Evolutionary conservation across 768 basidiomycete genomes (phyloP), one percentile per base, ranked within the genome.

Genomic region (Collybia sordida): DNA sequence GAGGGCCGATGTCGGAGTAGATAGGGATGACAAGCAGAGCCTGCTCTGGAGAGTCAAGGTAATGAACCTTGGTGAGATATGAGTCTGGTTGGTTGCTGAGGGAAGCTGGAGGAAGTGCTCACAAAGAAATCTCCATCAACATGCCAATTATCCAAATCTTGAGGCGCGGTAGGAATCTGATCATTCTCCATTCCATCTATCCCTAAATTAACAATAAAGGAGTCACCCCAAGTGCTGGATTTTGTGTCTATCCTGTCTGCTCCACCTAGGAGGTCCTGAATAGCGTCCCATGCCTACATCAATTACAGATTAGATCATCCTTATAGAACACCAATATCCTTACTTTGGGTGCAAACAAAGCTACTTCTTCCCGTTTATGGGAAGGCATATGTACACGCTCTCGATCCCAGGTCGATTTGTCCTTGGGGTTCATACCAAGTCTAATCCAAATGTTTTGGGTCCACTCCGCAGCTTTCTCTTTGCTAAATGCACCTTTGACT

Each of bases 41-140:
- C 65, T 85, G 83, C 61, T 85, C 83, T 3, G 80, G 81, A 18
- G 82, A 85, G 59, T 85, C 83, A 45, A 86, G 75, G 59, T 74
- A 86, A 62, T 82, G 81, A 22, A 79, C 70, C 76, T 78, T 38
- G 6, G 11, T 17, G 17, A 21, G 12, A 12, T 12, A 50, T 24
- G 31, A 19, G 14, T 17, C 22, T 25, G 23, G 19, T n/a, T 38
- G 7, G 15, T 27, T 23, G 25, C 14, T 44, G 23, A 8, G 40
- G 17, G 8, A 19, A 21, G 8, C 18, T 19, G 31, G 14, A 14
- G 9, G 4, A 31, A 52, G 6, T 8, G 55, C 72, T 51, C 56
- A 74, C 72, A 61, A 81, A 83, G 59, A 80, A 82, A 55, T 81
- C 79, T 15, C 79, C 81, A 56, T 81, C 79, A 38, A 81, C 78